Conservation (phyloP, 179 eudicot genomes). For the Spinacia oleracea region DNA sequence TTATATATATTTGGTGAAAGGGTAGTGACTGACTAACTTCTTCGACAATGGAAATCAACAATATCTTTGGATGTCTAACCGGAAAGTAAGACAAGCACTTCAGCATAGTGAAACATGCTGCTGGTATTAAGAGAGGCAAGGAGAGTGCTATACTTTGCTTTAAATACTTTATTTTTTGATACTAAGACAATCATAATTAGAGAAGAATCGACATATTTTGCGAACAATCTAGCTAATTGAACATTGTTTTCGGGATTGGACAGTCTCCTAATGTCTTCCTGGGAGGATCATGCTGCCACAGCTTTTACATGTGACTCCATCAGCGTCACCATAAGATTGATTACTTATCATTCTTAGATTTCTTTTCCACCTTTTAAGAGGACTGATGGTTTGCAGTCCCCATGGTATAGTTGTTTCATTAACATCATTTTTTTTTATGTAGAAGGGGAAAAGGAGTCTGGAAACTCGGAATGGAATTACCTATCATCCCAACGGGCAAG, state of each 20-base stretch:
- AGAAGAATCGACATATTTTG: neutral
- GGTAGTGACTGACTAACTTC: neutral
- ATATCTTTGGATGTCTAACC: neutral
- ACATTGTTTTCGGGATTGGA: neutral
- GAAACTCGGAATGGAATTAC: constrained; percentile 32
- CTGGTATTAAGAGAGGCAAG: neutral
- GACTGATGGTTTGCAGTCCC: neutral
- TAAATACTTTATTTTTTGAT: neutral
- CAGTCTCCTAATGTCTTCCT: neutral
- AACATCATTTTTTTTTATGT: neutral
- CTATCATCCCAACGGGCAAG: constrained; percentile 99
- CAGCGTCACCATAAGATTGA: neutral
- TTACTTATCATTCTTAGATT: neutral
- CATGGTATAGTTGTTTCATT: neutral
- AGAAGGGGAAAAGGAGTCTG: neutral
- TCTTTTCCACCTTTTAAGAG: neutral
- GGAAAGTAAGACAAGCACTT: neutral
- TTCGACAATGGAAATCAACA: neutral
- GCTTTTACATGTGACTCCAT: neutral
- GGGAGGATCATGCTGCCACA: neutral
- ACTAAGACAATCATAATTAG: neutral
- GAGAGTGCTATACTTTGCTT: neutral
- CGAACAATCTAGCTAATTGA: neutral
- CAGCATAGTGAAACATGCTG: neutral
- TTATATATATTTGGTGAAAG: no score